These are phyloP conservation scores for Scenedesmus sp. DNA, from an alignment of 163 green algal genomes.

Conservation along the genomic window DNA sequence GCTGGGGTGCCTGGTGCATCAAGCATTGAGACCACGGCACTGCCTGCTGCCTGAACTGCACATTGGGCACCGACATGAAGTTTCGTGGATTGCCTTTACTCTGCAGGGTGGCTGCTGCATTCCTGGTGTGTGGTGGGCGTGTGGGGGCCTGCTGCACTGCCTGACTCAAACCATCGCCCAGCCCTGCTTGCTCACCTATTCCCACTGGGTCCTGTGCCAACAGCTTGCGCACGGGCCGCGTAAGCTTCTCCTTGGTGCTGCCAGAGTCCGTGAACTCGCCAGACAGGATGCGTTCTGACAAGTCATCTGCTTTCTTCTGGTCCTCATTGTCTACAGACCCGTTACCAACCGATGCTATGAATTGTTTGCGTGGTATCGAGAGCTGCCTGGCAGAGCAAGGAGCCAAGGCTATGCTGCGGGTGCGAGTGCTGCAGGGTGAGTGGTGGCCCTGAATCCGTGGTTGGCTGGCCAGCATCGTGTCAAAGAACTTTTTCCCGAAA, in stretches of 20 bases:
- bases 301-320: constrained; percentile 23
- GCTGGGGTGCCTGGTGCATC: too few species aligned
- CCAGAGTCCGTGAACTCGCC: constrained; percentile 85
- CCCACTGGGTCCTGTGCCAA: constrained; percentile 80
- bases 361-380: not conserved
- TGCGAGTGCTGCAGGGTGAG: constrained; percentile 2
- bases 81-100: not conserved
- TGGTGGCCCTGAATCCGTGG: not conserved
- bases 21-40: not conserved
- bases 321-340: constrained; percentile 4
- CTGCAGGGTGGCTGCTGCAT: not conserved
- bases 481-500: not conserved
- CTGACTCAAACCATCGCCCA: not conserved
- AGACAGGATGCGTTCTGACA: constrained; percentile 85
- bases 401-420: not conserved
- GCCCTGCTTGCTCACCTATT: constrained; percentile 50
- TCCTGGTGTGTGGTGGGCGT: not conserved
- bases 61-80: not conserved
- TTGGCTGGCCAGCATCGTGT: not conserved
- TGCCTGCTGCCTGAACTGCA: not conserved
- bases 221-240: constrained; percentile 75
- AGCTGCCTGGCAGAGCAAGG: not conserved
- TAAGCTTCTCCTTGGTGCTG: constrained; percentile 84
- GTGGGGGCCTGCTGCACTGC: not conserved
- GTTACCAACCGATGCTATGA: not conserved